Evolutionary conservation across 2,329 filamentous ascomycete genomes (phyloP).

Genomic region (Talaromyces verruculosus): DNA sequence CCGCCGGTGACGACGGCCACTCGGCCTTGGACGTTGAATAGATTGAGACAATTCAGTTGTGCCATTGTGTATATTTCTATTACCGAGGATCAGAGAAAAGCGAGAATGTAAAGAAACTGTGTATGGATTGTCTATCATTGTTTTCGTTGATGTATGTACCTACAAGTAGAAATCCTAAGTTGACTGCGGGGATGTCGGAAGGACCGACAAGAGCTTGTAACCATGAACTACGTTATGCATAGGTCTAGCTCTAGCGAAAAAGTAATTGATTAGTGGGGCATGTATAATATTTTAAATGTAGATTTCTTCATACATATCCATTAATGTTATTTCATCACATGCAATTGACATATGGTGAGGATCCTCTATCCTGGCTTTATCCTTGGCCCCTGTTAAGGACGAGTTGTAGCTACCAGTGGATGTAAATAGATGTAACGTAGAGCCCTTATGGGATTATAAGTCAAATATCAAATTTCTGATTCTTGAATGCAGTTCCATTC

Average conservation of each 20-base stretch:
- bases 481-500: not conserved
- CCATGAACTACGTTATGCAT: not conserved
- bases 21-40: slow-evolving; percentile 42
- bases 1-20: slow-evolving; percentile 49
- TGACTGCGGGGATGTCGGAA: not conserved
- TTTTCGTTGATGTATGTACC: not conserved
- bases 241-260: not conserved
- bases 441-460: not conserved
- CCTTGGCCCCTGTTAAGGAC: not conserved
- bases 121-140: not conserved
- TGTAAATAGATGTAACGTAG: no score
- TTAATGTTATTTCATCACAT: no score
- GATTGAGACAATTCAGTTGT: slow-evolving; percentile 21
- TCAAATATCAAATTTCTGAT: not conserved
- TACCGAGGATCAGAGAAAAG: no score
- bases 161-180: not conserved
- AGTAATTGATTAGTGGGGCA: not conserved
- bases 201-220: not conserved
- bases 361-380: not conserved
- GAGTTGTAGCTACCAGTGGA: not conserved
- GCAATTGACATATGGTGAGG: no score
- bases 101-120: not conserved
- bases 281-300: not conserved
- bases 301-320: no score
- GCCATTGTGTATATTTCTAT: slow-evolving; percentile 14